Conservation (phyloP, 2,329 filamentous ascomycete genomes). For the Ophiocordyceps sinensis region DNA sequence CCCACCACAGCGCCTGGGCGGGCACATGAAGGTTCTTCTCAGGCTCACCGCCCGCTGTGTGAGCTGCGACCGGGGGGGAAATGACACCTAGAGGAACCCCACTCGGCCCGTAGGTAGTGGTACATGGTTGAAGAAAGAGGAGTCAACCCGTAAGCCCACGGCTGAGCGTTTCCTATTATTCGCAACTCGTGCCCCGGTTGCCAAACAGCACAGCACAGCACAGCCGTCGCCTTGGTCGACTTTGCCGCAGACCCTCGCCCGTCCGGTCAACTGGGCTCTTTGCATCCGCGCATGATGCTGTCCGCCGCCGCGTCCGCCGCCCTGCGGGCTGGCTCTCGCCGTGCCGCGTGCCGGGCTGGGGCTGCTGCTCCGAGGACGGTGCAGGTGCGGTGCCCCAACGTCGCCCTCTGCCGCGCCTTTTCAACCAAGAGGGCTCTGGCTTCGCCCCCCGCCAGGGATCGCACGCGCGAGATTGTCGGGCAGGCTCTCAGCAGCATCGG, state of each 20-base stretch:
- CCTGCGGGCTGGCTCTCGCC: slow-evolving; percentile 28
- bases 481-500: slow-evolving; percentile 82
- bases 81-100: too few species aligned
- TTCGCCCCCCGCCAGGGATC: slow-evolving; percentile 10
- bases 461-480: slow-evolving; percentile 21
- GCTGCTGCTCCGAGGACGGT: slow-evolving; percentile 9
- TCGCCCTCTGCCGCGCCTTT: slow-evolving; percentile 10
- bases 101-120: too few species aligned
- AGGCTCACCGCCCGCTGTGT: too few species aligned
- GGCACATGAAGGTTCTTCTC: too few species aligned
- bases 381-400: slow-evolving; percentile 10
- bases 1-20: too few species aligned
- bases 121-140: too few species aligned
- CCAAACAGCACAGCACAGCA: too few species aligned
- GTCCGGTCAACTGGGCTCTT: slow-evolving; percentile 10
- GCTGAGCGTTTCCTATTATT: not conserved
- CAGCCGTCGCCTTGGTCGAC: not conserved
- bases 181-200: too few species aligned
- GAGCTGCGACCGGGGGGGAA: too few species aligned
- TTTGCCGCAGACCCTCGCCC: not conserved
- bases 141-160: too few species aligned
- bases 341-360: slow-evolving; percentile 18
- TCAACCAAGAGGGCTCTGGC: slow-evolving; percentile 2
- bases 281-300: slow-evolving; percentile 21
- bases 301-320: slow-evolving; percentile 23